phyloP scores from a whole-genome alignment of 2,329 filamentous ascomycete genomes.

The Pseudonectria foliicola region DNA sequence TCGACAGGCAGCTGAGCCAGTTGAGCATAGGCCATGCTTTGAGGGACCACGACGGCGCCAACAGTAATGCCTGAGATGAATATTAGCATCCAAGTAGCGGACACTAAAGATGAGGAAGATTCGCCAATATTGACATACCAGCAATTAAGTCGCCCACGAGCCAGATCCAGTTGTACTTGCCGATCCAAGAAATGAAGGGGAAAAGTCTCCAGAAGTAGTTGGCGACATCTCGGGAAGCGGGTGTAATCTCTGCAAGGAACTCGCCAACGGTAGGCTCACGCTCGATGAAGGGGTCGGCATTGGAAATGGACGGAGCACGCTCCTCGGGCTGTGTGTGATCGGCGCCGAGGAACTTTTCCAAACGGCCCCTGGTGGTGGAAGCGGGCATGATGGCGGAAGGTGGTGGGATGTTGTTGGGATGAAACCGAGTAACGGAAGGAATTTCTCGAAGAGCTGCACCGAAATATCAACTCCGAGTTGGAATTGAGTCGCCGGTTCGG shows the following conservation, averaged over 20 bases:
- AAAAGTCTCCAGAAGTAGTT: conserved; percentile 37
- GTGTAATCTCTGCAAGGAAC: conserved; percentile 32
- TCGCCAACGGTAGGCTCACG: conserved; percentile 36
- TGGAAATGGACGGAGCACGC: conserved; percentile 27
- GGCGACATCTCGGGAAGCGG: conserved; percentile 23
- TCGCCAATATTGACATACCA: conserved; percentile 27
- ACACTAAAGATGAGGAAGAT: background rate
- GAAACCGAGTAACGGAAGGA: background rate
- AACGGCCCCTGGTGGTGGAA: conserved; percentile 19
- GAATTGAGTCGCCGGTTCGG: conserved; percentile 15
- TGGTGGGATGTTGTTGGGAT: background rate
- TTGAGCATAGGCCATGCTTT: conserved; percentile 47
- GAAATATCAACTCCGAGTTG: conserved; percentile 3
- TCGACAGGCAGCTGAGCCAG: conserved; percentile 41
- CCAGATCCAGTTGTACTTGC: conserved; percentile 43
- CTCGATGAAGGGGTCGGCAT: conserved; percentile 33
- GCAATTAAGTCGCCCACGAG: conserved; percentile 40
- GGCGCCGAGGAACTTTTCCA: conserved; percentile 27
- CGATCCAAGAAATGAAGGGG: conserved; percentile 43
- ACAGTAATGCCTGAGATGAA: conserved; percentile 33
- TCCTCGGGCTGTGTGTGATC: conserved; percentile 26
- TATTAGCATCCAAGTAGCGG: conserved; percentile 17
- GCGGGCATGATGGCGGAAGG: conserved; percentile 11
- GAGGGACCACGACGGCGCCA: conserved; percentile 47
- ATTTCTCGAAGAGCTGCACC: conserved; percentile 7